Evolutionary conservation across 257 asterid genomes (phyloP).

Genomic region (Marsdenia floribunda): DNA sequence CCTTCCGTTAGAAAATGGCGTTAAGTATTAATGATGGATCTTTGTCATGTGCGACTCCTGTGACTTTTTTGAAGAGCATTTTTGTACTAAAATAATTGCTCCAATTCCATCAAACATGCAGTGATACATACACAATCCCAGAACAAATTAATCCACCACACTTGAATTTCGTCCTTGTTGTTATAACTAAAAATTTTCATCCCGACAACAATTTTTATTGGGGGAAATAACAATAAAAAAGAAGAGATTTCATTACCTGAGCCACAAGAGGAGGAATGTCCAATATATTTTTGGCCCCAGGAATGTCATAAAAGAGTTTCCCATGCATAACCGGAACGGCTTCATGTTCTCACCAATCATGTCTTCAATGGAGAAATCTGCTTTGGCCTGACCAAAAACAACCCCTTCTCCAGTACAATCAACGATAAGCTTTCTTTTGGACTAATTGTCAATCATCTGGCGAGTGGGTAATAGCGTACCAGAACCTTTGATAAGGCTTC

Average conservation of each 20-base stretch:
- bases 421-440: slow-evolving; percentile 64
- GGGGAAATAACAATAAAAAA: no score
- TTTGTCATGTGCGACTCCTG: no score
- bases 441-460: slow-evolving; percentile 61
- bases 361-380: slow-evolving; percentile 50
- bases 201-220: no score
- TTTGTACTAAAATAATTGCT: no score
- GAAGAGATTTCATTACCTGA: no score
- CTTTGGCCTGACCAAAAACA: slow-evolving; percentile 79
- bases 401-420: slow-evolving; percentile 83
- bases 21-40: no score
- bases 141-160: slow-evolving; percentile 91
- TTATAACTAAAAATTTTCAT: no score
- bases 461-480: slow-evolving; percentile 64
- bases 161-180: slow-evolving; percentile 77
- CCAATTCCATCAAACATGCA: slow-evolving; percentile 89
- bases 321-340: slow-evolving; percentile 82
- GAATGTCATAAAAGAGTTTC: slow-evolving; percentile 73
- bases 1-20: no score
- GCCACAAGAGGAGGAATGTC: slow-evolving; percentile 79
- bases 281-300: slow-evolving; percentile 56
- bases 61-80: no score
- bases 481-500: slow-evolving; percentile 64
- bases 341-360: slow-evolving; percentile 68
- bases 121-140: slow-evolving; percentile 87